Evolutionary conservation across 106 monocot species (phyloP).

Genomic region (Dioscorea alata): DNA sequence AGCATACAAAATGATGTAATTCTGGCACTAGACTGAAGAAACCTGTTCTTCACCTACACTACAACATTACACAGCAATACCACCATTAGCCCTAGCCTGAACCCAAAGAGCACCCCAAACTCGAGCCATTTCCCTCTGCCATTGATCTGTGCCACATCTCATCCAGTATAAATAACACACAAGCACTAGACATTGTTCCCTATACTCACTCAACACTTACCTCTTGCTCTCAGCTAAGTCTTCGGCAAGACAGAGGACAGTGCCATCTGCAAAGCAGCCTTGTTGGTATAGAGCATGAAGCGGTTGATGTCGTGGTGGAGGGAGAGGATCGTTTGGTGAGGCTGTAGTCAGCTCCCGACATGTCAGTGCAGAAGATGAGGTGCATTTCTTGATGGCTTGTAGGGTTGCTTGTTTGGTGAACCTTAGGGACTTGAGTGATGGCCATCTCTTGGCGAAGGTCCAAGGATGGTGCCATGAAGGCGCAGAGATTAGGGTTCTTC

Average conservation of each 20-base stretch:
- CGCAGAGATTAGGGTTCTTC: constrained; percentile 6
- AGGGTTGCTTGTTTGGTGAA: not conserved
- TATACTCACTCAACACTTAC: not conserved
- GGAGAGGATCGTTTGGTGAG: constrained; percentile 8
- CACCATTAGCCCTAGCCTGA: not conserved
- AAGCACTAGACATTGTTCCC: not conserved
- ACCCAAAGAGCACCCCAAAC: not conserved
- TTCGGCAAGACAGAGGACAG: not conserved
- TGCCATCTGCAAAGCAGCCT: not conserved
- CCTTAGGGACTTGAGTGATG: constrained; percentile 4
- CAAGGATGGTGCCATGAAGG: constrained; percentile 10
- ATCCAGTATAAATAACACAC: not conserved
- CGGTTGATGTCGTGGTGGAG: not conserved
- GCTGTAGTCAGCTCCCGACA: constrained; percentile 9
- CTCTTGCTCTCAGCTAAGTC: not conserved
- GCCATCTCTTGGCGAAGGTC: constrained; percentile 6
- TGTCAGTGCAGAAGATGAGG: constrained; percentile 10
- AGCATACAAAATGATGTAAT: too few relatives aligned
- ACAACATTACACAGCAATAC: not conserved
- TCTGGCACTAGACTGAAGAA: not conserved
- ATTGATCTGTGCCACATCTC: not conserved
- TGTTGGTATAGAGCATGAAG: not conserved
- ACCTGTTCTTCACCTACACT: not conserved
- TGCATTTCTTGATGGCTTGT: constrained; percentile 1
- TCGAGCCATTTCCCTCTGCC: not conserved